Evolutionary conservation across 352 stramenopile species (phyloP).

Genomic region (Blastocystis hominis): DNA sequence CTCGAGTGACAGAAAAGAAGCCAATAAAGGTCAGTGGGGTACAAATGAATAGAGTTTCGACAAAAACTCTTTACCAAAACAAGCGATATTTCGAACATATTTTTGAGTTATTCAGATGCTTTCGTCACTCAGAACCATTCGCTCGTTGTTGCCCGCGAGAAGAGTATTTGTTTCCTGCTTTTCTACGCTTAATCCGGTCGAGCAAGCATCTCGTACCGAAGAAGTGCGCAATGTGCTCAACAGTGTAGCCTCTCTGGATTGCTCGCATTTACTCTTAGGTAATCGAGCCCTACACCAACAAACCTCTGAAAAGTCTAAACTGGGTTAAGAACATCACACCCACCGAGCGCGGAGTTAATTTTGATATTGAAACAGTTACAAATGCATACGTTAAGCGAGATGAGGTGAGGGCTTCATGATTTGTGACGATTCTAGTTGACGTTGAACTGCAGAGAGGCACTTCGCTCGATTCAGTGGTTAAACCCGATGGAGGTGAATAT

Average conservation of each 20-base stretch:
- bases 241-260: background rate
- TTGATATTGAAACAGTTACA: slow-evolving; percentile 51
- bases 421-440: background rate
- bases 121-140: background rate
- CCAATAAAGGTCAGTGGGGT: background rate
- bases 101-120: background rate
- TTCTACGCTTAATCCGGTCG: slow-evolving; percentile 30
- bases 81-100: background rate
- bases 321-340: slow-evolving; percentile 72
- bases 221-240: slow-evolving; percentile 37
- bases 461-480: background rate
- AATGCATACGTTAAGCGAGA: slow-evolving; percentile 29
- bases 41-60: background rate
- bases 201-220: background rate
- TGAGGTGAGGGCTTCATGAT: background rate
- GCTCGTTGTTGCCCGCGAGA: background rate
- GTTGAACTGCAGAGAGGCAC: slow-evolving; percentile 15
- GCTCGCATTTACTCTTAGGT: background rate
- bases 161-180: background rate
- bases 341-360: slow-evolving; percentile 59
- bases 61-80: background rate
- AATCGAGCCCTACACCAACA: slow-evolving; percentile 51
- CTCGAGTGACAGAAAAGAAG: background rate
- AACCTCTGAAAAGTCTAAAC: slow-evolving; percentile 65
- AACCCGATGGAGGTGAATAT: slow-evolving; percentile 62